A percentile compares a stretch with the other conserved stretches of the same genome.
Evolutionary conservation across 2,329 filamentous ascomycete genomes (phyloP).

Genomic region (Xylaria arbuscula): DNA sequence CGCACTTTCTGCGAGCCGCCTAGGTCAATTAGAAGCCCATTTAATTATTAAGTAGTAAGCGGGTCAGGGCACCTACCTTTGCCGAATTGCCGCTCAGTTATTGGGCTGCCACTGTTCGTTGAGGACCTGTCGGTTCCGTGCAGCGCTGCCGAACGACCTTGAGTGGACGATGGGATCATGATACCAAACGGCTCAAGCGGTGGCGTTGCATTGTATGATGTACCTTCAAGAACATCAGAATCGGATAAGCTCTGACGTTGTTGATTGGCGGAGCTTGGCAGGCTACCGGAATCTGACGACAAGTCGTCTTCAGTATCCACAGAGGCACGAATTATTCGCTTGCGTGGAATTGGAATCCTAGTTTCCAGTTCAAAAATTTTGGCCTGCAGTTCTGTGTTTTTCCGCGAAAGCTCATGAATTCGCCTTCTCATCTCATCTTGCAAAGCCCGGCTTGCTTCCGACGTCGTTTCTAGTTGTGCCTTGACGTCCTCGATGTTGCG

Average conservation of each 20-base stretch:
- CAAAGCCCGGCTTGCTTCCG: slow-evolving; percentile 64
- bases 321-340: slow-evolving; percentile 33
- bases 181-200: slow-evolving; percentile 52
- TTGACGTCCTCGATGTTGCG: slow-evolving; percentile 49
- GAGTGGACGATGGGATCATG: slow-evolving; percentile 43
- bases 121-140: slow-evolving; percentile 50
- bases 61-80: slow-evolving; percentile 54
- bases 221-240: slow-evolving; percentile 56
- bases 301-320: slow-evolving; percentile 52
- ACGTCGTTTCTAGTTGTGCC: slow-evolving; percentile 56
- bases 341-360: slow-evolving; percentile 44
- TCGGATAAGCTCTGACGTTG: slow-evolving; percentile 59
- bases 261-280: slow-evolving; percentile 52
- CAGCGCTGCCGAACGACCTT: slow-evolving; percentile 53
- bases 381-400: slow-evolving; percentile 64
- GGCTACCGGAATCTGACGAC: slow-evolving; percentile 54
- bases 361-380: slow-evolving; percentile 61
- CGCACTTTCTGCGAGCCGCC: slow-evolving; percentile 24
- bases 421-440: slow-evolving; percentile 66
- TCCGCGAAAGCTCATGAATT: slow-evolving; percentile 61
- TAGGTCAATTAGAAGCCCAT: slow-evolving; percentile 18
- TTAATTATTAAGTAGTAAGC: neutral
- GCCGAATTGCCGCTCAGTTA: slow-evolving; percentile 59
- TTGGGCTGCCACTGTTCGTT: slow-evolving; percentile 47
- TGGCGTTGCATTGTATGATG: slow-evolving; percentile 58